phyloP scores from a whole-genome alignment of 1,284 basidiomycete species.

The Inonotus obliquus region DNA sequence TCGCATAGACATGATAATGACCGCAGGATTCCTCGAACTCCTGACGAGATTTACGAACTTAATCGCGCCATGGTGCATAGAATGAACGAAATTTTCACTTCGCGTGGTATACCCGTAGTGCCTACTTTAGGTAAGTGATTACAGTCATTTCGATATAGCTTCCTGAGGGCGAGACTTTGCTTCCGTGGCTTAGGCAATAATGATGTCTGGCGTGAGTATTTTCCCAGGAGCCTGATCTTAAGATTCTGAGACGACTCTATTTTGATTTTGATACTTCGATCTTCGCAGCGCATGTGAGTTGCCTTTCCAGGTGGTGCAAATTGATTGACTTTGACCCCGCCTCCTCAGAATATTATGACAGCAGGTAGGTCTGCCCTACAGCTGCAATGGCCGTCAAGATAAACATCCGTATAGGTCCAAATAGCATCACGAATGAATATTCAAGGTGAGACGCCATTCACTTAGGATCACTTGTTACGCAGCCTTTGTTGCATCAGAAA shows the following conservation, averaged over 20 bases:
- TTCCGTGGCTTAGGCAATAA: conserved; percentile 59
- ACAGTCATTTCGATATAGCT: neutral
- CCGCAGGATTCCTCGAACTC: conserved; percentile 72
- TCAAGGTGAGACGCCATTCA: conserved; percentile 46
- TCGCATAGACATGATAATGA: conserved; percentile 81
- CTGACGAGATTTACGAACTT: conserved; percentile 74
- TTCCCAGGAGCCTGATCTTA: conserved; percentile 15
- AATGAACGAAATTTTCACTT: conserved; percentile 69
- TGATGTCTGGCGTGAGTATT: conserved; percentile 77
- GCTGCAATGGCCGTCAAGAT: neutral
- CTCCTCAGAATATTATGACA: conserved; percentile 59
- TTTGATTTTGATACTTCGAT: neutral
- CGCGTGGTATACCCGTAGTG: conserved; percentile 74
- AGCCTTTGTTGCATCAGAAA: conserved; percentile 12
- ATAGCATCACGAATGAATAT: conserved; percentile 73
- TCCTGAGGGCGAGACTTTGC: neutral
- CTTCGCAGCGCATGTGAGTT: conserved; percentile 55
- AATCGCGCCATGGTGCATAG: conserved; percentile 67
- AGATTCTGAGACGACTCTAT: conserved; percentile 7
- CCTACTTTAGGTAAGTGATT: conserved; percentile 69
- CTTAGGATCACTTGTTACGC: neutral
- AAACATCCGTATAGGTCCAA: conserved; percentile 57
- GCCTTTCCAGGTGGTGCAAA: neutral
- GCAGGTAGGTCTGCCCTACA: conserved; percentile 39
- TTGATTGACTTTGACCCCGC: neutral